These are phyloP conservation scores for Platanus orientalis DNA, from an alignment of 164 flowering plant species.

Conservation along the genomic window DNA sequence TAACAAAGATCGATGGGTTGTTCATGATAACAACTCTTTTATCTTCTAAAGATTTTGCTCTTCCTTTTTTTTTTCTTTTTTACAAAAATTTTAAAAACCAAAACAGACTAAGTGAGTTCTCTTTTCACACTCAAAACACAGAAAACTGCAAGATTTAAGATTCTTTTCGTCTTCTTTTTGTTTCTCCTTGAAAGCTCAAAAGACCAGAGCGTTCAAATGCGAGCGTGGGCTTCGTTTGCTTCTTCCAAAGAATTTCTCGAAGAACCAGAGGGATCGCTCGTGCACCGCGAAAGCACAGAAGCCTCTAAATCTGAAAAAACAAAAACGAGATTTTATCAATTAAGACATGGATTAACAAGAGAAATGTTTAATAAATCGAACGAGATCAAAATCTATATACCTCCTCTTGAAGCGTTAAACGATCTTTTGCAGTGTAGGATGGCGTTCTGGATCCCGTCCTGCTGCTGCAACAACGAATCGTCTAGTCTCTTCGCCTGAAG, in stretches of 20 bases:
- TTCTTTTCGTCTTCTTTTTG: conserved; percentile 2
- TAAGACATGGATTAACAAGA: neutral
- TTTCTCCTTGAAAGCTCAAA: neutral
- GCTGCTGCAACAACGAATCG: conserved; percentile 77
- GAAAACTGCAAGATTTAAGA: neutral
- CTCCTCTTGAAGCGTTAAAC: conserved; percentile 65
- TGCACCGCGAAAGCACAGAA: conserved; percentile 30
- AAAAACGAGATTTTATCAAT: neutral
- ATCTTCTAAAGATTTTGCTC: no score
- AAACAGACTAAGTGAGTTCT: neutral
- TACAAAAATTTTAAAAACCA: neutral
- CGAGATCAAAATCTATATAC: conserved; percentile 13
- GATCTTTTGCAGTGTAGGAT: conserved; percentile 89
- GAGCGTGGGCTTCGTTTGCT: conserved; percentile 10
- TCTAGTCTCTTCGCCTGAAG: conserved; percentile 43
- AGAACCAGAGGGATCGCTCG: conserved; percentile 33
- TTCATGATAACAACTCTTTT: neutral
- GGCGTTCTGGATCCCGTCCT: conserved; percentile 90
- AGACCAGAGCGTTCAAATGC: neutral
- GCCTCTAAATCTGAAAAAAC: conserved; percentile 28
- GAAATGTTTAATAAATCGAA: neutral
- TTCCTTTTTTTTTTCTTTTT: neutral
- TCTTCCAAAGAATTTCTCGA: conserved; percentile 18
- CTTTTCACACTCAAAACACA: conserved; percentile 11
- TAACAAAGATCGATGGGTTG: no score